These are phyloP conservation scores for Euclidium syriacum DNA, from an alignment of 345 rosid genomes.

Conservation along the genomic window DNA sequence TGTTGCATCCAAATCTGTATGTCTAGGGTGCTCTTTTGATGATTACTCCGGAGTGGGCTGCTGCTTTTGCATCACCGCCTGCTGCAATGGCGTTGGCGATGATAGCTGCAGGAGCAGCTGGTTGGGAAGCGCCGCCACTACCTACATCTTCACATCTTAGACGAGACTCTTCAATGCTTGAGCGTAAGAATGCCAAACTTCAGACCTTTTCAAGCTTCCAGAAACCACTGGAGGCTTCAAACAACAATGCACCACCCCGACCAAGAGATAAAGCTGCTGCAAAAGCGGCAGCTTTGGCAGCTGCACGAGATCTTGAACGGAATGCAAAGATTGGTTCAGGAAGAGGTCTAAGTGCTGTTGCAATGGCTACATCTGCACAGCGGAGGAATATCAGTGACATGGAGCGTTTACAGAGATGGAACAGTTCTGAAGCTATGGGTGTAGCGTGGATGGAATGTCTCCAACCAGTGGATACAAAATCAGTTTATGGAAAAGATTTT, in stretches of 20 bases:
- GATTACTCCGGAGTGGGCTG: conserved; percentile 97
- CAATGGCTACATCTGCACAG: conserved; percentile 99
- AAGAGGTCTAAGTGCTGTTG: conserved; percentile 99
- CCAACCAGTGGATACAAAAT: conserved; percentile 85
- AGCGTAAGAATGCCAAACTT: conserved; percentile 67
- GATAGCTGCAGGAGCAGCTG: conserved; percentile 99
- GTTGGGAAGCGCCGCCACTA: conserved; percentile 74
- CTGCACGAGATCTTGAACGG: conserved; percentile 98
- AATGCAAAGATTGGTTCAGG: conserved; percentile 98
- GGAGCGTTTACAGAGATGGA: conserved; percentile 97
- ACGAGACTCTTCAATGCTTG: conserved; percentile 83
- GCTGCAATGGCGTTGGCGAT: conserved; percentile 99
- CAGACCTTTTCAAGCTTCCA: conserved; percentile 94
- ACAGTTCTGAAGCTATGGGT: conserved; percentile 88
- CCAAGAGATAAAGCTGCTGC: conserved; percentile 97
- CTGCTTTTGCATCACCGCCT: conserved; percentile 99
- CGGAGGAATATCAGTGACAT: conserved; percentile 80
- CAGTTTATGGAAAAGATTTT: conserved; percentile 97
- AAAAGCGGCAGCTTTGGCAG: conserved; percentile 98
- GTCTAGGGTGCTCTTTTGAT: conserved; percentile 88
- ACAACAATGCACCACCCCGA: conserved; percentile 54
- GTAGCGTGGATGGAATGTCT: conserved; percentile 99
- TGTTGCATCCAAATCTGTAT: conserved; percentile 3
- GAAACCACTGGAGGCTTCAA: conserved; percentile 57
- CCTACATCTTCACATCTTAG: conserved; percentile 53